These are phyloP conservation scores for Adansonia rubrostipa DNA, from an alignment of 441 rosid genomes.

Conservation along the genomic window DNA sequence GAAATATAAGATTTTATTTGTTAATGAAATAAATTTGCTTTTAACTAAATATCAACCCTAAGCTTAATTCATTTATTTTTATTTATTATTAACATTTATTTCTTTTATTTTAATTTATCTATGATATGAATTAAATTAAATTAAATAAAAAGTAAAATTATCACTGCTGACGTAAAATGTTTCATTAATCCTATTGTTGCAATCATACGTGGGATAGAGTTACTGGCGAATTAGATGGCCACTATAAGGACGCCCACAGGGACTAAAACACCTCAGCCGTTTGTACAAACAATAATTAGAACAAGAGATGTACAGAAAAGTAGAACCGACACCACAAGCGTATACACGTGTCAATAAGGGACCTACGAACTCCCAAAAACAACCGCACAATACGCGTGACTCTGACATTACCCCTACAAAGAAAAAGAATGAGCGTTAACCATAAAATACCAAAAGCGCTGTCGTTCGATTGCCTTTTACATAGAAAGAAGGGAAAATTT, in stretches of 20 bases:
- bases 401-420: background rate
- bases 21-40: background rate
- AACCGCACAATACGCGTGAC: background rate
- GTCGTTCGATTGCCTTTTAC: constrained; percentile 4
- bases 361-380: background rate
- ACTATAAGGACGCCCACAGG: background rate
- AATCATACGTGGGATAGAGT: background rate
- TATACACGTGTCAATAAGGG: background rate
- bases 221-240: background rate
- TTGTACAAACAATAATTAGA: background rate
- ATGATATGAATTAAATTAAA: too few relatives aligned
- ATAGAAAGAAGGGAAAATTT: background rate
- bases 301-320: background rate
- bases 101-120: too few relatives aligned
- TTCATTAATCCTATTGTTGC: background rate
- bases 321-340: background rate
- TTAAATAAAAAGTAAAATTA: too few relatives aligned
- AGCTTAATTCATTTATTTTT: too few relatives aligned
- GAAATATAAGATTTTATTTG: too few relatives aligned
- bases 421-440: background rate
- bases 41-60: too few relatives aligned
- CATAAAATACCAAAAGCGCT: background rate
- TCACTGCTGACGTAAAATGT: background rate
- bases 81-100: too few relatives aligned
- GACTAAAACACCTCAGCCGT: too few relatives aligned